Evolutionary conservation across 805 yeast genomes (phyloP).

Genomic region (Ogataea neopini): DNA sequence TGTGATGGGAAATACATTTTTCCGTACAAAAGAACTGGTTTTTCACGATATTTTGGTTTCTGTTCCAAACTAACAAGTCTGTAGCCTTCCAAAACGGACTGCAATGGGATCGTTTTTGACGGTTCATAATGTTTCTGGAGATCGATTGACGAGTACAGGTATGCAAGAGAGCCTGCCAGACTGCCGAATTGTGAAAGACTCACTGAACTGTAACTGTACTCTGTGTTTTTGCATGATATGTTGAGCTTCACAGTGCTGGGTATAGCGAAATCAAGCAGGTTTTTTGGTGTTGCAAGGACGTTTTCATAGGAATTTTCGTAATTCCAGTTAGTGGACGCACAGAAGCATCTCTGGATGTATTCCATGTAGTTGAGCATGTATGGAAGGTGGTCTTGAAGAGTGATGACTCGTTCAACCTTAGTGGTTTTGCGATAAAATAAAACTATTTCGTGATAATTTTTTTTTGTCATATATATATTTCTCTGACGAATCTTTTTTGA

Average conservation of each 20-base stretch:
- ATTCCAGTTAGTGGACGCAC: slow-evolving; percentile 73
- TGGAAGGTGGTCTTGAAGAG: background rate
- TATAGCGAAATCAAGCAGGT: slow-evolving; percentile 68
- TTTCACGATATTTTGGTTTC: slow-evolving; percentile 4
- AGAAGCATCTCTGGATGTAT: slow-evolving; percentile 71
- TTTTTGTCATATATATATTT: background rate
- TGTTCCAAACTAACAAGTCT: slow-evolving; percentile 39
- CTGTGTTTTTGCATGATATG: slow-evolving; percentile 69
- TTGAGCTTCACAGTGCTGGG: slow-evolving; percentile 68
- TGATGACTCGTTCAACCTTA: too few relatives aligned
- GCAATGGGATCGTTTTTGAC: slow-evolving; percentile 55
- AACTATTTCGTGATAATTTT: background rate
- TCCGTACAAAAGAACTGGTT: slow-evolving; percentile 68
- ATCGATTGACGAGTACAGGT: slow-evolving; percentile 68
- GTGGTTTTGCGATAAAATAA: too few relatives aligned
- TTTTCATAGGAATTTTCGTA: slow-evolving; percentile 75
- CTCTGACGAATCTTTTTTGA: too few relatives aligned
- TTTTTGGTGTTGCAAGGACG: slow-evolving; percentile 68
- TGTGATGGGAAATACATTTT: slow-evolving; percentile 86
- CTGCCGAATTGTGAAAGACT: slow-evolving; percentile 62
- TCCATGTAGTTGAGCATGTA: slow-evolving; percentile 90
- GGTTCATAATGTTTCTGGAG: slow-evolving; percentile 48
- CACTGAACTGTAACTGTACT: slow-evolving; percentile 69
- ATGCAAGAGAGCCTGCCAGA: slow-evolving; percentile 81
- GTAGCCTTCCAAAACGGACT: slow-evolving; percentile 71